Conservation (phyloP, 176 grass and related monocot species). For the Echinochloa phyllopogon region DNA sequence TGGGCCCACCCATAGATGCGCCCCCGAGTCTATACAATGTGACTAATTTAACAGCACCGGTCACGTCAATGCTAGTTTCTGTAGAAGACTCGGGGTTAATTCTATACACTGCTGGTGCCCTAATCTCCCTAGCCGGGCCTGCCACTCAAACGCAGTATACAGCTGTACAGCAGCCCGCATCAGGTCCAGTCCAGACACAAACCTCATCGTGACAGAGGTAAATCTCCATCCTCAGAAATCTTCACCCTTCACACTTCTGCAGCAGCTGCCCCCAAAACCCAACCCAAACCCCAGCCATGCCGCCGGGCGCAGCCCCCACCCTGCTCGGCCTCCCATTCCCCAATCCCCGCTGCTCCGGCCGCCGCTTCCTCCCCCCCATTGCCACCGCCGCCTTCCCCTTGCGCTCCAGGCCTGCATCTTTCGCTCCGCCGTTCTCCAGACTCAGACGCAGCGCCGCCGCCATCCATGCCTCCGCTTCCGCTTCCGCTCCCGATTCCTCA, state of each 20-base stretch:
- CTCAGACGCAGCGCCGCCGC: not conserved
- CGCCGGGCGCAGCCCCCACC: constrained; percentile 17
- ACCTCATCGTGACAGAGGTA: not conserved
- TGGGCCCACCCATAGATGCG: no score
- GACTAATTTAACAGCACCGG: no score
- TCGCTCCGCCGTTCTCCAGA: not conserved
- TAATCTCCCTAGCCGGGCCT: not conserved
- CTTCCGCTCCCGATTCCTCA: constrained; percentile 2
- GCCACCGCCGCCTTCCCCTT: not conserved
- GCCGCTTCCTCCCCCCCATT: constrained; percentile 8
- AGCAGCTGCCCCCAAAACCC: constrained; percentile 38
- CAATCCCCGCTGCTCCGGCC: constrained; percentile 31
- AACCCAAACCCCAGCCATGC: constrained; percentile 48
- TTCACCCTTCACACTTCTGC: not conserved
- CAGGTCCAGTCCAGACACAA: not conserved
- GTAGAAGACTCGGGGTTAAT: no score
- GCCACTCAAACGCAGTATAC: not conserved
- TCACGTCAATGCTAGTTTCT: no score
- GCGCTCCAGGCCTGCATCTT: not conserved
- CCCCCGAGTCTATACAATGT: no score
- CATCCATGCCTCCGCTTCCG: constrained; percentile 47
- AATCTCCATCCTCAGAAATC: not conserved
- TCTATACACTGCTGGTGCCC: no score
- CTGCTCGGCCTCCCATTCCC: constrained; percentile 10
- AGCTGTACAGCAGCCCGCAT: no score